Percentiles rank a stretch among this genome's conserved stretches.
phyloP scores from a whole-genome alignment of 2,329 filamentous ascomycete genomes.

The Diaporthe citriasiana region DNA sequence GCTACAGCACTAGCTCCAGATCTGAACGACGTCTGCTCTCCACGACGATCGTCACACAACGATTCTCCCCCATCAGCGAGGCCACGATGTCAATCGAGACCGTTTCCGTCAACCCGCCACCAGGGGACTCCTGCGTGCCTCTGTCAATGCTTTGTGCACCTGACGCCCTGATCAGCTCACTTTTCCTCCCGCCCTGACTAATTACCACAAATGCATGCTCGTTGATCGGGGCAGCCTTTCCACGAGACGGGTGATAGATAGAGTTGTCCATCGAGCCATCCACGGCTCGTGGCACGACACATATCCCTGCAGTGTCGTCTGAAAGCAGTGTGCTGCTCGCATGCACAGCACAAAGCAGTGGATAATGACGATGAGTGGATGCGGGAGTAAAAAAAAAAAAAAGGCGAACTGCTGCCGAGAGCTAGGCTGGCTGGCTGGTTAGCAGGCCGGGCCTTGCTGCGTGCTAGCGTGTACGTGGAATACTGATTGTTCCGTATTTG shows the following conservation, averaged over 20 bases:
- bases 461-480: neutral
- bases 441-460: neutral
- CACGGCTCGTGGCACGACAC: neutral
- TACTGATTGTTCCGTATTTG: neutral
- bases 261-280: neutral
- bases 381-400: neutral
- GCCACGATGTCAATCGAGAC: conserved; percentile 5
- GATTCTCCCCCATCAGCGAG: neutral
- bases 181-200: neutral
- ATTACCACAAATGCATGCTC: neutral
- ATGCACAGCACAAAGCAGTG: neutral
- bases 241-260: neutral
- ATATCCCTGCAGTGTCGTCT: neutral
- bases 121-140: neutral
- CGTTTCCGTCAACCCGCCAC: conserved; percentile 5
- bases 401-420: neutral
- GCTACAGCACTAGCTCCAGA: conserved; percentile 30
- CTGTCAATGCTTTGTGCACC: conserved; percentile 22
- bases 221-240: neutral
- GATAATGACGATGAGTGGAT: no score
- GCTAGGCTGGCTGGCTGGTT: neutral
- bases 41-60: conserved; percentile 39
- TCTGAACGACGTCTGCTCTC: conserved; percentile 20
- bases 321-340: neutral
- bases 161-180: conserved; percentile 26